Percentiles rank a stretch among this genome's conserved stretches.
phyloP scores from a whole-genome alignment of 2,329 filamentous ascomycete species.

The Apiospora sp. region DNA sequence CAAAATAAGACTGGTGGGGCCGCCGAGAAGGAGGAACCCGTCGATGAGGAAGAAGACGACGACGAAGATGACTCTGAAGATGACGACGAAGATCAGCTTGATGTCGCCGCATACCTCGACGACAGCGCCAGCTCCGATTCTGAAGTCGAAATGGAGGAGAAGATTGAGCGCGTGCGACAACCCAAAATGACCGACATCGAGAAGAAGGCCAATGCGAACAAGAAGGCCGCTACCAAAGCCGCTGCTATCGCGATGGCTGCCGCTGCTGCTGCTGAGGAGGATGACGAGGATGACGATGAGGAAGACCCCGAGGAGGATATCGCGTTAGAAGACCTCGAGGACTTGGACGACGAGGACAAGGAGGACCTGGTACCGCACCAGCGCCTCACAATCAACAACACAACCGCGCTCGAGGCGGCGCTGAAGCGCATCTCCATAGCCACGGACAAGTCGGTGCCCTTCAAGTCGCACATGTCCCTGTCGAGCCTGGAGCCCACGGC shows the following conservation, averaged over 20 bases:
- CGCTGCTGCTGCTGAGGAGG: slow-evolving; percentile 55
- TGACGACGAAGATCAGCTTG: slow-evolving; percentile 47
- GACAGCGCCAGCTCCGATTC: slow-evolving; percentile 72
- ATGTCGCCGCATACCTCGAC: slow-evolving; percentile 61
- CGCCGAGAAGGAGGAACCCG: slow-evolving; percentile 38
- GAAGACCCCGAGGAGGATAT: slow-evolving; percentile 87
- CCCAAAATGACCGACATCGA: slow-evolving; percentile 50
- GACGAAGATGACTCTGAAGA: slow-evolving; percentile 35
- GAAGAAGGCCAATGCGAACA: slow-evolving; percentile 47
- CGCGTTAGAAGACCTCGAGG: slow-evolving; percentile 85
- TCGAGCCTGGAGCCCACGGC: slow-evolving; percentile 71
- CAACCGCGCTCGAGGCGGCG: slow-evolving; percentile 80
- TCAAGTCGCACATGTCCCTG: slow-evolving; percentile 84
- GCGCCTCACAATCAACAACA: slow-evolving; percentile 97
- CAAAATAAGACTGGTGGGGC: slow-evolving; percentile 34
- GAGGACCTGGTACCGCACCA: slow-evolving; percentile 90
- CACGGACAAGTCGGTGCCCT: slow-evolving; percentile 72
- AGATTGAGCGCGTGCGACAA: slow-evolving; percentile 69
- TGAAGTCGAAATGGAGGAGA: slow-evolving; percentile 79
- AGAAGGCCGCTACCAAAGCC: slow-evolving; percentile 45
- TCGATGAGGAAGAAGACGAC: slow-evolving; percentile 34
- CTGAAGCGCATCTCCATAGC: slow-evolving; percentile 81
- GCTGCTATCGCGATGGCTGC: slow-evolving; percentile 36
- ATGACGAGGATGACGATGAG: slow-evolving; percentile 67
- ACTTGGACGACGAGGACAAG: slow-evolving; percentile 78